Base-by-base conservation (phyloP, 176 grass and related monocot genomes). In the Puya raimondii region DNA sequence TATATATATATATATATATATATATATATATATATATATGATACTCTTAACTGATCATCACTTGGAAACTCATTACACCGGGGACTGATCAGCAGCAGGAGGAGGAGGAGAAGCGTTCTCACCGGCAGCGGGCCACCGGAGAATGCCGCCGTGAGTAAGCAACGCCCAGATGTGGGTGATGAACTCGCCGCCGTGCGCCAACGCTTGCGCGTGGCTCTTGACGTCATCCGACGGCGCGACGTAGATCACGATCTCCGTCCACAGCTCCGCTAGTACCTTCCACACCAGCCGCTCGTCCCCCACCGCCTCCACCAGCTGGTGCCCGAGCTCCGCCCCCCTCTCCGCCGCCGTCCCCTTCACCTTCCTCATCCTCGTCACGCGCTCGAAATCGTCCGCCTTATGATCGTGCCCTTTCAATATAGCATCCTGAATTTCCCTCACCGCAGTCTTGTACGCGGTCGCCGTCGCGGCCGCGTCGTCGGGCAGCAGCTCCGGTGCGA, bases 101-200 rank as follows among this genome's bases (percentile, higher is more conserved):
- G 27, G 25, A 48, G 51, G 25, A 26, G n/a, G n/a, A n/a, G n/a
- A n/a, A n/a, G n/a, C n/a, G n/a, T n/a, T n/a, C n/a, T n/a, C n/a
- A n/a, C n/a, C 6, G 20, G 2, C 23, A 0, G 16, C 58, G 0
- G 61, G 77, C 47, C 82, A 61, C 20, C 42, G 50, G 0, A 64
- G 70, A 68, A 80, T 1, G 51, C 82, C 77, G 33, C 67, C 82
- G 51, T 85, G 82, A 4, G 80, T 13, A 14, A 85, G 82, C n/a
- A 80, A 26, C 11, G 63, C 72, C 82, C 77, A 85, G 1, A 85
- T 5, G 18, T 80, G 59, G 63, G 72, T 76, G n/a, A 85, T n/a
- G 67, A 84, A 80, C 82, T 80, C 82, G 0, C 72, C 82, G 17
- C 82, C 82, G 6, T 72, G 72, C 3, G 18, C 72, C 76, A 80